Conservation (phyloP, 345 rosid genomes). For the Cardamine resedifolia region DNA sequence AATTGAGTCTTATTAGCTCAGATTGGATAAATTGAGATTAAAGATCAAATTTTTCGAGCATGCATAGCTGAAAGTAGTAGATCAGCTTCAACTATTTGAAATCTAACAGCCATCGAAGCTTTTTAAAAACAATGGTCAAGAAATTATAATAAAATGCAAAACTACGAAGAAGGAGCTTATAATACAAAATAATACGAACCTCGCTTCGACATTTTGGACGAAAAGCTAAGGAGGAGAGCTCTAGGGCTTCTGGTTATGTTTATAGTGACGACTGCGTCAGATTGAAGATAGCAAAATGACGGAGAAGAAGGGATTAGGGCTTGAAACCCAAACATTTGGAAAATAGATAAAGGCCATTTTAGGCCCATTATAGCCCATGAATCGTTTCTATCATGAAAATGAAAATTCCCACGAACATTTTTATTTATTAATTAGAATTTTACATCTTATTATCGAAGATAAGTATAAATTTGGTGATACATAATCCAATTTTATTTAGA, state of each 20-base stretch:
- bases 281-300: background rate
- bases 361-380: conserved; percentile 28
- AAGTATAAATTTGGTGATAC: background rate
- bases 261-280: background rate
- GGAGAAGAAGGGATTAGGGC: background rate
- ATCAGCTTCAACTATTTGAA: background rate
- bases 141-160: background rate
- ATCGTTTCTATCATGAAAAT: background rate
- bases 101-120: background rate
- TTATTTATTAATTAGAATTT: background rate
- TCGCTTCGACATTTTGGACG: conserved; percentile 33
- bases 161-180: background rate
- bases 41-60: background rate
- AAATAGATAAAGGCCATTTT: background rate
- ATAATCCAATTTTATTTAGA: background rate
- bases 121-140: background rate
- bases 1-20: background rate
- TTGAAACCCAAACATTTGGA: background rate
- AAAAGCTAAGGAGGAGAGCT: conserved; percentile 2
- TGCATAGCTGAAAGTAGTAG: background rate
- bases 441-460: background rate
- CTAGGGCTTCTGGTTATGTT: conserved; percentile 14
- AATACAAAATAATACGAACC: conserved; percentile 14
- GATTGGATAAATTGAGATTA: background rate
- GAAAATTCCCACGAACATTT: background rate